These are phyloP conservation scores for Brassica balearica DNA, from an alignment of 441 rosid species.

Conservation along the genomic window DNA sequence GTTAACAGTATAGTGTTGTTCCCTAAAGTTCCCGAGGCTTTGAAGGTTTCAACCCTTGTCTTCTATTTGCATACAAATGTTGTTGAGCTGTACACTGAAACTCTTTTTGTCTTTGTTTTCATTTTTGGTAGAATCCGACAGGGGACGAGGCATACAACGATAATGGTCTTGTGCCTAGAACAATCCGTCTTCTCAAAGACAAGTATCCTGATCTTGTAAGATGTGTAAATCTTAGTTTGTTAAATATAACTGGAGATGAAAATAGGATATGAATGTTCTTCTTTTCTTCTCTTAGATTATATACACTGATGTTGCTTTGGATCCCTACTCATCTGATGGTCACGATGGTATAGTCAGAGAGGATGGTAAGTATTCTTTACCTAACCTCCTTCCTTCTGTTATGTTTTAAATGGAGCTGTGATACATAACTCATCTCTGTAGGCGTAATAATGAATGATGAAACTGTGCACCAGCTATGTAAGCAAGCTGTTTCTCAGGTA, in stretches of 20 bases:
- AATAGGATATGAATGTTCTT: constrained; percentile 6
- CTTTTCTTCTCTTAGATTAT: constrained; percentile 58
- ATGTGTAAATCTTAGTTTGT: constrained; percentile 23
- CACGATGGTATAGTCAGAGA: constrained; percentile 98
- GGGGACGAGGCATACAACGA: constrained; percentile 97
- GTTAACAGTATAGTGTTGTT: constrained; percentile 85
- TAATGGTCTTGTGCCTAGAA: constrained; percentile 85
- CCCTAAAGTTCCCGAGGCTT: constrained; percentile 96
- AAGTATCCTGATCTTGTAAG: constrained; percentile 94
- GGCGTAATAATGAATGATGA: constrained; percentile 98
- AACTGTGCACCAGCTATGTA: constrained; percentile 92
- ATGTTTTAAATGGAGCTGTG: background rate
- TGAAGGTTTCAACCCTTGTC: constrained; percentile 67
- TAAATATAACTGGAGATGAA: constrained; percentile 10
- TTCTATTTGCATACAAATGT: constrained; percentile 1
- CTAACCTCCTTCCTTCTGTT: constrained; percentile 1
- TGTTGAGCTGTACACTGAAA: constrained; percentile 10
- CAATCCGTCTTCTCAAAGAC: constrained; percentile 91
- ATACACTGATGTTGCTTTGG: constrained; percentile 96
- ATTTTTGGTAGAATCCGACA: constrained; percentile 60
- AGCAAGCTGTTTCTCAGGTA: constrained; percentile 98
- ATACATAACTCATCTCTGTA: constrained; percentile 42
- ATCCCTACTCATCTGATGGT: constrained; percentile 97
- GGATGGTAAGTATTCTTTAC: constrained; percentile 69
- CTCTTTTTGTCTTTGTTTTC: constrained; percentile 29